Base-by-base conservation (phyloP, 768 basidiomycete genomes). In the Coprinopsis marcescibilis region DNA sequence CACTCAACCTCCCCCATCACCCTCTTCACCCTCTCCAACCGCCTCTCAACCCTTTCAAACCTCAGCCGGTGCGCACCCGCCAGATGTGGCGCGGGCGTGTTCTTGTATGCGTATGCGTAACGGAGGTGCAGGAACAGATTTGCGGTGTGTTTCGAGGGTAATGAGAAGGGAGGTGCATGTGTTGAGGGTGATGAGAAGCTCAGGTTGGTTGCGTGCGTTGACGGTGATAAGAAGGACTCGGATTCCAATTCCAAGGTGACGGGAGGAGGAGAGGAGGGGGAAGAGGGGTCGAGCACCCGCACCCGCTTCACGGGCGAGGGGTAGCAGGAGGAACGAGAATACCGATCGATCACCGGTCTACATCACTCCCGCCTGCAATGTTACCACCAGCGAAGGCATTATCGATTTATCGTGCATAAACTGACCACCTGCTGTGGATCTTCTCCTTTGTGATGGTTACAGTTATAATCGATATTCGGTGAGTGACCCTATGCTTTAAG, bases 1-100 rank as follows among this genome's bases (percentile, higher is more conserved):
- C 33, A 57, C 59, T 23, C 57, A 60, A 23, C 52, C 58, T 17
- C 57, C 60, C 25, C 65, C 67, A 41, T 68, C 60, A 61, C 43
- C 43, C 43, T 43, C 57, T 62, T 66, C 49, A 54, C 56, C 53
- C 53, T 64, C 50, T 49, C 59, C 38, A 59, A 56, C 50, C 53
- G 36, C 43, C 51, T 62, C 53, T 59, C 57, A 37, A 61, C 45
- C 38, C 57, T 51, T 42, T 61, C 56, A 52, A 67, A 62, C 45
- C 67, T 62, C 58, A 70, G 53, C 19, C 70, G 61, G 41, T 67
- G 64, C 32, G 60, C 62, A 46, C 68, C 62, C 36, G 62, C 61
- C 33, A 60, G 60, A 5, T 62, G 62, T 14, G 74, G 74, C 6
- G 70, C 69, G 21, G 72, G 71, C 4, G 72, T 72, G 20, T 57